A percentile compares a stretch with the other conserved stretches of the same genome.
These are phyloP conservation scores for Kazachstania viticola DNA, from an alignment of 805 yeast species.

Conservation along the genomic window DNA sequence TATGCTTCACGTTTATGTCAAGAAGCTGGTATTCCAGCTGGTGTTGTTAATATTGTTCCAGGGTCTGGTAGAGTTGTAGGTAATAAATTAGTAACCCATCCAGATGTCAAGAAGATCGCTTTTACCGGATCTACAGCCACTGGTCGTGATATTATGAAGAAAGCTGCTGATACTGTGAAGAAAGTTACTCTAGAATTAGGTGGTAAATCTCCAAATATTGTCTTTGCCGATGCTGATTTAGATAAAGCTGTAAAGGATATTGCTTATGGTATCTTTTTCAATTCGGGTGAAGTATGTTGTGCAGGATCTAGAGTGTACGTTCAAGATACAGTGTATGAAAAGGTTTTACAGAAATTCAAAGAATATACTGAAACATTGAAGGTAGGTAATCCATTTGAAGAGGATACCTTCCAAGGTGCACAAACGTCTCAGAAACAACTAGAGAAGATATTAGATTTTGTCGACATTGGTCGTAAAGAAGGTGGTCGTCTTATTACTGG, in stretches of 20 bases:
- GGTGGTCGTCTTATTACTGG: constrained; percentile 73
- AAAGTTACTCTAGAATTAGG: constrained; percentile 91
- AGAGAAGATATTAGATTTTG: constrained; percentile 64
- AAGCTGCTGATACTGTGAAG: constrained; percentile 74
- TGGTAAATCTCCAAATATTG: constrained; percentile 89
- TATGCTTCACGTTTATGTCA: constrained; percentile 55
- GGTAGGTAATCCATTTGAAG: constrained; percentile 79
- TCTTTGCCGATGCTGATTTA: constrained; percentile 76
- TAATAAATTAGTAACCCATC: constrained; percentile 65
- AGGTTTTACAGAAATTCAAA: constrained; percentile 51
- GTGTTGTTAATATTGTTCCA: constrained; percentile 77
- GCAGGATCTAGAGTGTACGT: constrained; percentile 89
- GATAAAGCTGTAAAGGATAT: constrained; percentile 66
- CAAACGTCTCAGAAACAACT: constrained; percentile 77
- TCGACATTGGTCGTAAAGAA: constrained; percentile 66
- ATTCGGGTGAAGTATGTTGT: constrained; percentile 93
- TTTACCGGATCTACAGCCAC: constrained; percentile 92
- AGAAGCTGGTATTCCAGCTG: constrained; percentile 85
- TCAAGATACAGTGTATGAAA: constrained; percentile 75
- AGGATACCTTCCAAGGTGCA: constrained; percentile 78
- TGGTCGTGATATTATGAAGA: constrained; percentile 72
- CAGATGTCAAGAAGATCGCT: constrained; percentile 77
- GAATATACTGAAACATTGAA: constrained; percentile 42
- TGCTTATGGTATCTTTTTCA: constrained; percentile 75
- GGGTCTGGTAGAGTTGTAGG: constrained; percentile 86